A percentile compares a stretch with the other conserved stretches of the same genome.
Conservation (phyloP, 1,284 basidiomycete species). For the Trichosporon sp. region DNA sequence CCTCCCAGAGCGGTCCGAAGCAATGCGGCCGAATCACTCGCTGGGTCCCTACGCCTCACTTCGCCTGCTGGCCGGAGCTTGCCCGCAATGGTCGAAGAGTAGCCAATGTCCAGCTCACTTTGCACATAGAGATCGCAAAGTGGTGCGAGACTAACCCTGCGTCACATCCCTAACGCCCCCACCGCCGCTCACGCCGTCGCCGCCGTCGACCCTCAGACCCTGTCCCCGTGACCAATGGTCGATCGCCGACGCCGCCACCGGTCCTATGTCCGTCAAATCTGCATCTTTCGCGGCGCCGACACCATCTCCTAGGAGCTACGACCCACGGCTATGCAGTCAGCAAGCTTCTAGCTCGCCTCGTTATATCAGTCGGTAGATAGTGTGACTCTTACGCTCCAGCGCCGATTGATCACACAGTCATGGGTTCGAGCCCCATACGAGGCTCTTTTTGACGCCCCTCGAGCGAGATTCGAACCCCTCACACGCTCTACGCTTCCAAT, state of each 20-base stretch:
- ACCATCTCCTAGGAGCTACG: not conserved
- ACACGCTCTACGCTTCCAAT: too few relatives aligned
- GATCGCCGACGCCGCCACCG: not conserved
- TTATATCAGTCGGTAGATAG: slow-evolving; percentile 5
- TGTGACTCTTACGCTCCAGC: not conserved
- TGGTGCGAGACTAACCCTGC: too few relatives aligned
- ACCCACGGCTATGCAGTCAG: not conserved
- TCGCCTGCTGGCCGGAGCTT: too few relatives aligned
- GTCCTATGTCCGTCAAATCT: not conserved
- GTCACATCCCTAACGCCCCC: not conserved
- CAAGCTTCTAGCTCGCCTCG: not conserved
- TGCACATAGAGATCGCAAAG: too few relatives aligned
- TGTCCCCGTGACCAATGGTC: not conserved
- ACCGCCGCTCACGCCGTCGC: not conserved
- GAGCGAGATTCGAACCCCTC: too few relatives aligned
- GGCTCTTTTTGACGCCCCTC: slow-evolving; percentile 2
- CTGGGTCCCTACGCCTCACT: too few relatives aligned
- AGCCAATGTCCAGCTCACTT: too few relatives aligned
- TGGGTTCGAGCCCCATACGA: slow-evolving; percentile 4
- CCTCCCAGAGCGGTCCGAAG: too few relatives aligned
- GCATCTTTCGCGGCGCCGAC: not conserved
- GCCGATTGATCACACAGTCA: slow-evolving; percentile 4
- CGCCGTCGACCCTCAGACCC: not conserved
- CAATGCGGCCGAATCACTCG: too few relatives aligned
- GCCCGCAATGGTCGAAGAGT: too few relatives aligned